A percentile compares a stretch with the other conserved stretches of the same genome.
Evolutionary conservation across 2,329 filamentous ascomycete species (phyloP).

Genomic region (Amesomyces nigricolor): DNA sequence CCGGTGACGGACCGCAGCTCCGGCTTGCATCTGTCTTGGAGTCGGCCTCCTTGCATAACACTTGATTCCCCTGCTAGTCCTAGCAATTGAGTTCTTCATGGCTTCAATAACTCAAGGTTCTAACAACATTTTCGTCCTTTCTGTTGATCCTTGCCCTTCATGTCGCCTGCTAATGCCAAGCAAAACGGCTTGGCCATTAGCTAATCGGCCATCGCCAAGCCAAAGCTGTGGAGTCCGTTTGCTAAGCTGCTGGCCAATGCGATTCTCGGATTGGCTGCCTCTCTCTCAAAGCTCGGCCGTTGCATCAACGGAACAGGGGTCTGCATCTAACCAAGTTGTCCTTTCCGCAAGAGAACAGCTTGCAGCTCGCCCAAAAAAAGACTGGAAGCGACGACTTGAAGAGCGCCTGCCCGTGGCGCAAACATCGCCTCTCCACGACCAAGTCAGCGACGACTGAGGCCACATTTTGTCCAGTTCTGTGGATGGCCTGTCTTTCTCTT

Average conservation of each 20-base stretch:
- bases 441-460: constrained; percentile 11
- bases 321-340: constrained; percentile 25
- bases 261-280: constrained; percentile 16
- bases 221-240: constrained; percentile 6
- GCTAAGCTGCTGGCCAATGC: background rate
- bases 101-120: no score
- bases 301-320: constrained; percentile 22
- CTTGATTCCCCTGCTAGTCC: no score
- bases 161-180: constrained; percentile 16
- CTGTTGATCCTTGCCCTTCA: no score
- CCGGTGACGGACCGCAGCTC: background rate
- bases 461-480: constrained; percentile 1
- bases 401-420: constrained; percentile 9
- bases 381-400: constrained; percentile 1
- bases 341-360: constrained; percentile 26
- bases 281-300: constrained; percentile 10
- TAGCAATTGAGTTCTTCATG: no score
- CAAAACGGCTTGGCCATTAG: constrained; percentile 14
- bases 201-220: constrained; percentile 9
- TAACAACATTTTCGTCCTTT: no score
- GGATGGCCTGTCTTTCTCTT: background rate
- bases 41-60: background rate
- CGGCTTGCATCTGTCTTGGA: background rate
- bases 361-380: constrained; percentile 10
- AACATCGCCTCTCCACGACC: constrained; percentile 1